A percentile compares a stretch with the other conserved stretches of the same genome.
These are phyloP conservation scores for Ophiocordyceps robertsii DNA, from an alignment of 2,329 filamentous ascomycete species.

Conservation along the genomic window DNA sequence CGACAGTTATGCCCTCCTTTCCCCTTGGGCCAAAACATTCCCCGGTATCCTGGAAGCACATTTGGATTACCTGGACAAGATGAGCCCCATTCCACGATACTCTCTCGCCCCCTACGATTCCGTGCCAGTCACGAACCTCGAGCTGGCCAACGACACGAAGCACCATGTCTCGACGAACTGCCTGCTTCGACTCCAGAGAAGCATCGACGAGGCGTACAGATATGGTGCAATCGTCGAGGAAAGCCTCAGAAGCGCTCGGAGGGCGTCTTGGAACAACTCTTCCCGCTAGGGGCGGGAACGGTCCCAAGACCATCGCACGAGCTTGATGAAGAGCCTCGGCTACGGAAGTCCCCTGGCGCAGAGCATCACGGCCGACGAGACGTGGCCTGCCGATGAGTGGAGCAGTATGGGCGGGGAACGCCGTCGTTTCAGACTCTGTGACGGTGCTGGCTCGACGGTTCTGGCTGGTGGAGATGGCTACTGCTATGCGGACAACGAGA, in stretches of 20 bases:
- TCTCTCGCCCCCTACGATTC: too few species aligned
- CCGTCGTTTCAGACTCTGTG: not conserved
- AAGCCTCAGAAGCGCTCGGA: not conserved
- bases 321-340: constrained; percentile 9
- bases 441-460: too few species aligned
- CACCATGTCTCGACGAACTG: too few species aligned
- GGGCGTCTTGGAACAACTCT: not conserved
- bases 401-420: not conserved
- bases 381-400: constrained; percentile 6
- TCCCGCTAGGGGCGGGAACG: constrained; percentile 1
- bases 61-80: too few species aligned
- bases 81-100: too few species aligned
- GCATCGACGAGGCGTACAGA: not conserved
- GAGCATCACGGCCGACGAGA: constrained; percentile 6
- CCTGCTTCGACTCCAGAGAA: not conserved
- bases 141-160: too few species aligned
- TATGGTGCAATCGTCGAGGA: not conserved
- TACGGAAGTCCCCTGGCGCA: constrained; percentile 10
- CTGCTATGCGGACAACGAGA: too few species aligned
- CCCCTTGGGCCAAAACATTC: too few species aligned
- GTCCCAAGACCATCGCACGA: not conserved
- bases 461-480: too few species aligned
- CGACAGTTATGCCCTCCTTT: too few species aligned
- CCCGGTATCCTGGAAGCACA: too few species aligned
- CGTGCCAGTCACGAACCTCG: too few species aligned